These are phyloP conservation scores for Laetiporus sulphureus DNA, from an alignment of 1,284 basidiomycete genomes.

Conservation along the genomic window DNA sequence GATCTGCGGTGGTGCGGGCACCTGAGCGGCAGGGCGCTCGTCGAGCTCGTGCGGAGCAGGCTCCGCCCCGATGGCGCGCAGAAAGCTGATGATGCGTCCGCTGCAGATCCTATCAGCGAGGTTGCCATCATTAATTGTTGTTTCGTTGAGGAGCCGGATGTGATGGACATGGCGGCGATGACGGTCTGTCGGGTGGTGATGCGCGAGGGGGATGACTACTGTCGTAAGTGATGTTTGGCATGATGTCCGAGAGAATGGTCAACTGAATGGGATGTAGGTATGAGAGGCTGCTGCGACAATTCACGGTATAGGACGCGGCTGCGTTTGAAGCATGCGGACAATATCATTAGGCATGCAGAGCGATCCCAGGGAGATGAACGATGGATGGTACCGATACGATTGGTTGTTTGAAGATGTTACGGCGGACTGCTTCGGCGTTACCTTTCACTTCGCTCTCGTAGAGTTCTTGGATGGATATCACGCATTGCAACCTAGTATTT, in stretches of 20 bases:
- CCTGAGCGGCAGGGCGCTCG: constrained; percentile 44
- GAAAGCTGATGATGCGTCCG: not conserved
- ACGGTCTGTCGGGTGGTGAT: constrained; percentile 46
- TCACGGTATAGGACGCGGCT: constrained; percentile 37
- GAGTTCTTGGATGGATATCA: no score
- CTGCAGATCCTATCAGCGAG: constrained; percentile 30
- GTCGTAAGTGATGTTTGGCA: constrained; percentile 40
- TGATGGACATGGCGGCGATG: constrained; percentile 42
- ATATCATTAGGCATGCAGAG: no score
- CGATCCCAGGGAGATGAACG: no score
- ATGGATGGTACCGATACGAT: no score
- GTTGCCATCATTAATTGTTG: constrained; percentile 56
- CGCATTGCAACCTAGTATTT: no score
- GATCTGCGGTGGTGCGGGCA: constrained; percentile 60
- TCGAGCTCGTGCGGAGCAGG: constrained; percentile 41
- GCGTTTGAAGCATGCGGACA: constrained; percentile 12
- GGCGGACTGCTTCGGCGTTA: no score
- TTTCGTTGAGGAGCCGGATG: constrained; percentile 48
- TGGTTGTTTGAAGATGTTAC: constrained; percentile 14
- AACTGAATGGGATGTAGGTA: constrained; percentile 26
- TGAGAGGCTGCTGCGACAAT: constrained; percentile 47
- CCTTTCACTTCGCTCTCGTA: no score
- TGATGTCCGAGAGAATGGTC: not conserved
- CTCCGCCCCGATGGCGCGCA: constrained; percentile 11
- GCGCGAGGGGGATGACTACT: constrained; percentile 41